Evolutionary conservation across 2,329 filamentous ascomycete genomes (phyloP).

Genomic region (Coleophoma crateriformis): DNA sequence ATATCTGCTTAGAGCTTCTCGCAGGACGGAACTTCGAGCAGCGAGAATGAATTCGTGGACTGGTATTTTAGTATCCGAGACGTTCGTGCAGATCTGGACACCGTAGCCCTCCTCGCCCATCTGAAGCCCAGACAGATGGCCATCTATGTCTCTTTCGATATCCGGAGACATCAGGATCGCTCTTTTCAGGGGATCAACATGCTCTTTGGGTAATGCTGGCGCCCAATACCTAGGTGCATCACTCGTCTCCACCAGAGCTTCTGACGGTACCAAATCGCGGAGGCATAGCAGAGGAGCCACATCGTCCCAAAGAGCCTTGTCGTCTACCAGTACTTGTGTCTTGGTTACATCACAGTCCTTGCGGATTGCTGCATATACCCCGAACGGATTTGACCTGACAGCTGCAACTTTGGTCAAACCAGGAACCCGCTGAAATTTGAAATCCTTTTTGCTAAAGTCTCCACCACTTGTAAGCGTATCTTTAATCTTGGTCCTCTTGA

Average conservation of each 20-base stretch:
- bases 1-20: constrained; percentile 54
- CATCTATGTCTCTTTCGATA: constrained; percentile 56
- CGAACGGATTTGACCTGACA: constrained; percentile 83
- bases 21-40: constrained; percentile 65
- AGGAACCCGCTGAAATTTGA: constrained; percentile 90
- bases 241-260: constrained; percentile 31
- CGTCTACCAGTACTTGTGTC: constrained; percentile 60
- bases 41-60: constrained; percentile 77
- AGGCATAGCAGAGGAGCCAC: constrained; percentile 66
- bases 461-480: constrained; percentile 43
- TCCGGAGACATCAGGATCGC: constrained; percentile 57
- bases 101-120: constrained; percentile 33
- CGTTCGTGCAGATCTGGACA: constrained; percentile 45
- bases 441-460: constrained; percentile 72
- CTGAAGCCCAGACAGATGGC: constrained; percentile 38
- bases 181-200: constrained; percentile 43
- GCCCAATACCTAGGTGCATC: constrained; percentile 37
- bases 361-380: constrained; percentile 82
- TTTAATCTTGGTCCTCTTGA: constrained; percentile 77
- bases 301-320: constrained; percentile 69
- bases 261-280: constrained; percentile 44
- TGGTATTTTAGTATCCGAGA: constrained; percentile 69
- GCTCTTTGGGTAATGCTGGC: constrained; percentile 40
- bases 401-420: constrained; percentile 79
- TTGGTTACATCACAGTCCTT: constrained; percentile 79